phyloP scores from a whole-genome alignment of 495 filamentous ascomycete species.

The Podospora australis region DNA sequence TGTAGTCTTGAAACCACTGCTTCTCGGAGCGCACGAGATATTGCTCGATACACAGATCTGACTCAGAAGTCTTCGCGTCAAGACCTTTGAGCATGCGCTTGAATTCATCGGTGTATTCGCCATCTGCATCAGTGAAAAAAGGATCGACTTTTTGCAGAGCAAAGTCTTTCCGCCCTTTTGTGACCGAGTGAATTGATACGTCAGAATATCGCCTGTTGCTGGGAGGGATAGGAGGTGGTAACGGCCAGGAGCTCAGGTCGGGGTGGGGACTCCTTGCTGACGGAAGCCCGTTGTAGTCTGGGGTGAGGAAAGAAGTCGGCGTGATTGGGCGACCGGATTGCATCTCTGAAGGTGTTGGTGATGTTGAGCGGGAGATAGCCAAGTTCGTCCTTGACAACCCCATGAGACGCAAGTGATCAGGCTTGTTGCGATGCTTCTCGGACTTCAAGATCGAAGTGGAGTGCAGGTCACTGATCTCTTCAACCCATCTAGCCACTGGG shows the following conservation, averaged over 20 bases:
- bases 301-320: conserved; percentile 7
- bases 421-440: conserved; percentile 15
- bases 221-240: conserved; percentile 5
- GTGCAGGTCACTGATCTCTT: conserved; percentile 55
- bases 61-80: conserved; percentile 50
- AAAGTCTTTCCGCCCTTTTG: conserved; percentile 29
- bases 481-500: conserved; percentile 62
- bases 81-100: conserved; percentile 46
- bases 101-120: conserved; percentile 50
- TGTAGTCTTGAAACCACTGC: conserved; percentile 52
- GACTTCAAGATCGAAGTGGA: conserved; percentile 42
- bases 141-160: conserved; percentile 57
- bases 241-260: neutral
- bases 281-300: conserved; percentile 24
- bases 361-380: conserved; percentile 5
- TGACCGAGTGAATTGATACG: conserved; percentile 13
- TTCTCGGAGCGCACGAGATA: conserved; percentile 58
- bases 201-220: conserved; percentile 1
- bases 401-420: conserved; percentile 2
- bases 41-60: conserved; percentile 55
- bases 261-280: neutral
- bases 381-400: neutral
- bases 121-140: conserved; percentile 58
- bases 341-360: conserved; percentile 10
- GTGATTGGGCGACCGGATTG: conserved; percentile 4